Evolutionary conservation across 2,329 filamentous ascomycete genomes (phyloP).

Genomic region (Arachnomyces sp.): DNA sequence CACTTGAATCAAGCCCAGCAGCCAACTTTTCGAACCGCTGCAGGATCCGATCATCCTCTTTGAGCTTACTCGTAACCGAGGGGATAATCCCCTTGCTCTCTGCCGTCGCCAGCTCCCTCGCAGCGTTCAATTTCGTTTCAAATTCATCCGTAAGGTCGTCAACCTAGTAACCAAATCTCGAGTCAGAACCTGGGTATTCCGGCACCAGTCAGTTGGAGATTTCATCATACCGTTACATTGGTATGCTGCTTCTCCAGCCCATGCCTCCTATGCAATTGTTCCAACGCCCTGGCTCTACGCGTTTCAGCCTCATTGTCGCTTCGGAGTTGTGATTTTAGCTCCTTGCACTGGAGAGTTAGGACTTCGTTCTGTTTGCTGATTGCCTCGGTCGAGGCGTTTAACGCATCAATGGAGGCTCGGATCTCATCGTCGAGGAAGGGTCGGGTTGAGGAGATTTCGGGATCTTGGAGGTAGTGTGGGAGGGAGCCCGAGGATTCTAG

Average conservation of each 20-base stretch:
- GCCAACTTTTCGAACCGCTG: conserved; percentile 22
- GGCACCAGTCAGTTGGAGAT: not conserved
- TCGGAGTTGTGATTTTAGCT: conserved; percentile 19
- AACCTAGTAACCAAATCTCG: conserved; percentile 20
- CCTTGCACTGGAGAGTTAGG: conserved; percentile 25
- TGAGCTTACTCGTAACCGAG: conserved; percentile 24
- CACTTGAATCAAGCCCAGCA: conserved; percentile 20
- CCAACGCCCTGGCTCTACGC: conserved; percentile 20
- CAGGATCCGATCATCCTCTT: conserved; percentile 30
- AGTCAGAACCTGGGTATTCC: too few relatives aligned
- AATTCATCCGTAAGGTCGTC: conserved; percentile 28
- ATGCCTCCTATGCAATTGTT: conserved; percentile 27
- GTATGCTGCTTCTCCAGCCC: conserved; percentile 27
- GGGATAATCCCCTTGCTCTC: conserved; percentile 29
- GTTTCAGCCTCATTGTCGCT: conserved; percentile 16
- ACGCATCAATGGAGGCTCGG: conserved; percentile 24
- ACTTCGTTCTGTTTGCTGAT: conserved; percentile 27
- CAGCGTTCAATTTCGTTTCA: conserved; percentile 21
- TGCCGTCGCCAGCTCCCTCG: conserved; percentile 22
- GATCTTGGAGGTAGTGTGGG: conserved; percentile 20
- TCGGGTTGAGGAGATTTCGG: conserved; percentile 23
- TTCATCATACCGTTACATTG: conserved; percentile 22
- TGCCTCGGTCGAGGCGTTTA: conserved; percentile 29
- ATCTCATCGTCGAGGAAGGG: conserved; percentile 34
- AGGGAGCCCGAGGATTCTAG: conserved; percentile 26